phyloP scores from a whole-genome alignment of 371 early-diverging fungal species.

The Mucor racemosus region DNA sequence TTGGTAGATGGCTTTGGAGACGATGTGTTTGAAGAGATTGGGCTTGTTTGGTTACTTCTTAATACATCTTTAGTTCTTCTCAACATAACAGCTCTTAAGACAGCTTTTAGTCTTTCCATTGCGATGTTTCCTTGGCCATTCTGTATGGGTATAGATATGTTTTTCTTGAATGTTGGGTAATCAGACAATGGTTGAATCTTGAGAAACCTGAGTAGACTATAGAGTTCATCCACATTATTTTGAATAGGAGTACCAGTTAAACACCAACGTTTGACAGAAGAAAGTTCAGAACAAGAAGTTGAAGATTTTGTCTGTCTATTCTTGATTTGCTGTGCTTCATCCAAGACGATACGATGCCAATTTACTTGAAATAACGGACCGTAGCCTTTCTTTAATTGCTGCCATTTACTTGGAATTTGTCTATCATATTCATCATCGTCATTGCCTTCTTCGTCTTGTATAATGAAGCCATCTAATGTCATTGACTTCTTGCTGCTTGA shows the following conservation, averaged over 20 bases:
- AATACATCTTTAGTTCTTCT: slow-evolving; percentile 69
- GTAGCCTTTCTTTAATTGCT: slow-evolving; percentile 17
- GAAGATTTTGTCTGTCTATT: slow-evolving; percentile 74
- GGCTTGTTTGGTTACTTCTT: neutral
- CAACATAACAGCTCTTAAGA: slow-evolving; percentile 72
- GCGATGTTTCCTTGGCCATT: slow-evolving; percentile 37
- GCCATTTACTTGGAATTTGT: neutral
- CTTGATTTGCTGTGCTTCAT: slow-evolving; percentile 92
- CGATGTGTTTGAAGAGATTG: neutral
- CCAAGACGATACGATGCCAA: slow-evolving; percentile 65
- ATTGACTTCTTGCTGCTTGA: slow-evolving; percentile 13
- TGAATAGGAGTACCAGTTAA: slow-evolving; percentile 86
- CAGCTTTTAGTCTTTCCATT: slow-evolving; percentile 62
- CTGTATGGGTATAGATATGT: slow-evolving; percentile 59
- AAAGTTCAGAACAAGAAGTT: slow-evolving; percentile 61
- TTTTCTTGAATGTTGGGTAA: slow-evolving; percentile 56
- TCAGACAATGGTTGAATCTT: slow-evolving; percentile 67
- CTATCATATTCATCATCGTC: neutral
- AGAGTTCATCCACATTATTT: slow-evolving; percentile 89
- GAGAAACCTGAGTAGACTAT: slow-evolving; percentile 82
- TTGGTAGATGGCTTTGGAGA: neutral
- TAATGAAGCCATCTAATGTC: slow-evolving; percentile 4
- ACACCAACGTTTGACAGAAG: slow-evolving; percentile 78
- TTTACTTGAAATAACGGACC: slow-evolving; percentile 52
- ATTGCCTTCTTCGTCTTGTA: slow-evolving; percentile 4